Conservation (phyloP, 257 asterid species). For the Fraxinus americana region DNA sequence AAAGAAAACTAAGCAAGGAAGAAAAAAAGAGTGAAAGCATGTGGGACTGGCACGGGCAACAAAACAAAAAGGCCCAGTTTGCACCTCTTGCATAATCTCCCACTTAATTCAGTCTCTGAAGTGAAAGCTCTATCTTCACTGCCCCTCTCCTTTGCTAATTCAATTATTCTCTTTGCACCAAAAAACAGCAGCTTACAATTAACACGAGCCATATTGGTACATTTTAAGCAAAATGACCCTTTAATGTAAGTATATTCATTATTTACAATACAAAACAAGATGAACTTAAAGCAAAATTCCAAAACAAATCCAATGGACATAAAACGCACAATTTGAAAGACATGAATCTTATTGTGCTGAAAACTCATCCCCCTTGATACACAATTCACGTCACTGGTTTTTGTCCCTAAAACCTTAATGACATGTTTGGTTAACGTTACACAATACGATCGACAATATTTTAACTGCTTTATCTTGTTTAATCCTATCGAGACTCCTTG, state of each 20-base stretch:
- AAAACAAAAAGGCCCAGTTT: neutral
- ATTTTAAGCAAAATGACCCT: neutral
- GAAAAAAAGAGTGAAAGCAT: neutral
- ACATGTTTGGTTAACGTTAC: too few relatives aligned
- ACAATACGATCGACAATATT: too few relatives aligned
- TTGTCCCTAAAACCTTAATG: too few relatives aligned
- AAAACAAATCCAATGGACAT: neutral
- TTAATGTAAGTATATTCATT: neutral
- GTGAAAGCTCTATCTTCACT: conserved; percentile 33
- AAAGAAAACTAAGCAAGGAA: too few relatives aligned
- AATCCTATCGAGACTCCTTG: too few relatives aligned
- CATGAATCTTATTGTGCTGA: too few relatives aligned
- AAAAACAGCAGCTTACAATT: conserved; percentile 21
- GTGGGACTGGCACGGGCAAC: neutral
- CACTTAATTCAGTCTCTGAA: conserved; percentile 53
- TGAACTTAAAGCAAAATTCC: neutral
- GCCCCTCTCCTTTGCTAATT: conserved; percentile 55
- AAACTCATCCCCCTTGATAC: too few relatives aligned
- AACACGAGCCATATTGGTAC: neutral
- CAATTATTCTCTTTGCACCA: conserved; percentile 59
- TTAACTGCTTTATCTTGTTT: too few relatives aligned
- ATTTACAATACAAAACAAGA: neutral
- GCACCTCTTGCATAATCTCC: neutral
- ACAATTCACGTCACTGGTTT: too few relatives aligned
- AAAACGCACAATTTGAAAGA: too few relatives aligned